Conservation (phyloP, 441 rosid species). For the Adansonia grandidieri region DNA sequence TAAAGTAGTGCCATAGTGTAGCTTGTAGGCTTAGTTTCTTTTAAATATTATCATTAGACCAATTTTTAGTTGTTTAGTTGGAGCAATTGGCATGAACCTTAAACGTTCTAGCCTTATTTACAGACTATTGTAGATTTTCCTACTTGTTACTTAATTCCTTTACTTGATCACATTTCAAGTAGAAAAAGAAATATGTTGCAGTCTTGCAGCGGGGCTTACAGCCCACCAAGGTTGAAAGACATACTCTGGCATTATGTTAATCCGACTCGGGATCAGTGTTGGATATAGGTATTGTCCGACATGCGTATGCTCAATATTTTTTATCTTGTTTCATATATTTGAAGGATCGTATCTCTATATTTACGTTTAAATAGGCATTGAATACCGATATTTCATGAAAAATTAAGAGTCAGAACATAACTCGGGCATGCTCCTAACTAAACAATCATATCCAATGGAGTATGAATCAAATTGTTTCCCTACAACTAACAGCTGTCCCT, state of each 20-base stretch:
- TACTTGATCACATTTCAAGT: not conserved
- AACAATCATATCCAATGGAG: too few relatives aligned
- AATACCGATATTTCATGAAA: too few relatives aligned
- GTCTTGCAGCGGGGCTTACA: not conserved
- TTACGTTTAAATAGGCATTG: too few relatives aligned
- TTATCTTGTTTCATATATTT: too few relatives aligned
- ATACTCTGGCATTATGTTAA: not conserved
- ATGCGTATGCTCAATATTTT: not conserved
- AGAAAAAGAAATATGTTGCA: not conserved
- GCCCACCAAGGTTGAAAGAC: not conserved
- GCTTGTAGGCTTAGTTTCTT: not conserved
- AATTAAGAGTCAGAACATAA: too few relatives aligned
- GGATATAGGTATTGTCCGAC: too few relatives aligned
- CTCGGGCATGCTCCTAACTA: too few relatives aligned
- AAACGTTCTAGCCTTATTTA: not conserved
- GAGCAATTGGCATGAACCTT: conserved; percentile 2
- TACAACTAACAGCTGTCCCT: too few relatives aligned
- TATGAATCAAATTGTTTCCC: too few relatives aligned
- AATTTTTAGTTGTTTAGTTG: not conserved
- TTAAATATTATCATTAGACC: not conserved
- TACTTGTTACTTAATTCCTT: not conserved
- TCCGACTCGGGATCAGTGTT: too few relatives aligned
- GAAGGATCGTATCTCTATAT: too few relatives aligned
- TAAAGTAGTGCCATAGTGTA: not conserved
- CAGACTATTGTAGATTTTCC: not conserved